Evolutionary conservation across 345 rosid species (phyloP), one percentile per base, ranked within the genome.

Genomic region (Populus simonii): DNA sequence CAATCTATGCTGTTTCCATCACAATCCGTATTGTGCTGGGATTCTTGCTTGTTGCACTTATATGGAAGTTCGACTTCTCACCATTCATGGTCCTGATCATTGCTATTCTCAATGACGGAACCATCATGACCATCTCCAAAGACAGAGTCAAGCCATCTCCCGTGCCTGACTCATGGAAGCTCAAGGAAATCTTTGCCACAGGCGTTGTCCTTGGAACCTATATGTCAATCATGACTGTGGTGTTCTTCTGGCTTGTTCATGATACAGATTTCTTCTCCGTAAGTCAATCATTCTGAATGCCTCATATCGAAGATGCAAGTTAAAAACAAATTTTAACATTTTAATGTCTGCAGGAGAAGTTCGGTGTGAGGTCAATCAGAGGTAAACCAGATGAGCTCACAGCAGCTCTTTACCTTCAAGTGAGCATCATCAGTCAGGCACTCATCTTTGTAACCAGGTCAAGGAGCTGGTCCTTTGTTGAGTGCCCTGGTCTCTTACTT

Each of bases 1-100:
- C 97, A 92, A 93, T 94, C 61, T 94, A 94, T 69, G 98, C 97
- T 13, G 98, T 94, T 72, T 94, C 98, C 73, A 94, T 94, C 80
- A 94, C 98, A 5, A 94, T 94, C 55, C 98, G 97, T 89, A 92
- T 94, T 49, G 98, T 94, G 87, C 86, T 94, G 68, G 97, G 98
- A 47, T 94, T 94, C 84, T 81, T 94, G 95, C 81, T 94, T 39
- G 92, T 94, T 71, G 95, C 98, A 68, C 85, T 94, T 38, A 89
- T 94, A 74, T 94, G 98, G 98, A 80, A 80, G 78, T 94, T 85
- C 16, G 97, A 94, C 80, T 94, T 94, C 83, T 89, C 98, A 2
- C 98, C 98, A 5, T 94, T 94, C 88, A 92, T 94, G 98, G 96
- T 94, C 83, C 83, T 94, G 87, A 93, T 94, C 70, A 94, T 94